Base-by-base conservation (phyloP, 75 land plant species). In the Cunninghamia lanceolata region DNA sequence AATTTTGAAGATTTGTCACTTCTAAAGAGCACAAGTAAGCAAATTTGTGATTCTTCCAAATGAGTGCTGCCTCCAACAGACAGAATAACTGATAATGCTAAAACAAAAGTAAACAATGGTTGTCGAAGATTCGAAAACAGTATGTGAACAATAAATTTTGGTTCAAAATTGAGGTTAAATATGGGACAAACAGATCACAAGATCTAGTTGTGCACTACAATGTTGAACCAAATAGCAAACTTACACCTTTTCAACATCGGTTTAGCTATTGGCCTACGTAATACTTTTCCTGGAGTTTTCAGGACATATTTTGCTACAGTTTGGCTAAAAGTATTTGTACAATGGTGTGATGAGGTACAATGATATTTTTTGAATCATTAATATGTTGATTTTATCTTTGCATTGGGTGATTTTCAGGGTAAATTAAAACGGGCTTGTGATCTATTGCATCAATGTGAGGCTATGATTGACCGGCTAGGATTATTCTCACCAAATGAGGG, bases 221-320 rank as follows among this genome's bases (percentile, higher is more conserved):
- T 59, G 89, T 98, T 3, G 54, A 86, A n/a, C 98, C 97, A 82
- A 92, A 63, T 30, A 63, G 84, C 40, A 75, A 91, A 88, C 93
- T 96, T 90, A 95, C 99, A 17, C 94, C 96, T 50, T 86, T 96
- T 71, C 99, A 99, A 35, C 93, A 93, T 98, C 38, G 97, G 99
- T 19, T 52, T 98, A 73, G 92, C 88, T 21, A 93, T 96, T 74
- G 90, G 89, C 34, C 46, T 95, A 19, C 92, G 92, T 3, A 89
- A 92, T 73, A 87, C 94, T 80, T 80, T 92, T 56, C 21, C 2
- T 19, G 21, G 5, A 70, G 30, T 9, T 30, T 28, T n/a, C 73
- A 30, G 8, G 34, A 28, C 34, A n/a, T 70, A 70, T 25, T 71
- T 71, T 71, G 8, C 75, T 71, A 2, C 36, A 34, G 75, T 34